Evolutionary conservation across 768 basidiomycete species (phyloP).

Genomic region (Hebeloma cylindrosporum): DNA sequence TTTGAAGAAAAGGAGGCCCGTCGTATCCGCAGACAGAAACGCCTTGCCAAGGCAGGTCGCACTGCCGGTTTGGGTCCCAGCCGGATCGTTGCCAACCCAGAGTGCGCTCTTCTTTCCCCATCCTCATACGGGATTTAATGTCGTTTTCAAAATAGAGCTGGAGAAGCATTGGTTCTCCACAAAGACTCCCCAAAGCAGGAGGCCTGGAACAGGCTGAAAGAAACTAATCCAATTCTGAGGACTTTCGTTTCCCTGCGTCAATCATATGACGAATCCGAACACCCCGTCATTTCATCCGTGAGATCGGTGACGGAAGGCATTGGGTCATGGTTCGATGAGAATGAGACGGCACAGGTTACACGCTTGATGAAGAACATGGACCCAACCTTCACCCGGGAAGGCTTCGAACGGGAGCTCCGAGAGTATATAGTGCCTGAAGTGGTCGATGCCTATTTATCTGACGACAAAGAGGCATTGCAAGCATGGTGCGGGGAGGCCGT

Average conservation of each 20-base stretch:
- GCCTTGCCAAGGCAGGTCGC: constrained; percentile 85
- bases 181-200: constrained; percentile 78
- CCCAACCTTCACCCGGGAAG: constrained; percentile 81
- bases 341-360: constrained; percentile 95
- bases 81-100: constrained; percentile 69
- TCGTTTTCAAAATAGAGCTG: constrained; percentile 57
- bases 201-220: constrained; percentile 78
- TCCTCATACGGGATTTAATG: constrained; percentile 1
- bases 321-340: constrained; percentile 94
- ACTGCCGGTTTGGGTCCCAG: constrained; percentile 54
- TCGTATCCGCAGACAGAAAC: constrained; percentile 71
- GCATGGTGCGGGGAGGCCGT: constrained; percentile 97
- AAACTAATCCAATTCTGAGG: constrained; percentile 75
- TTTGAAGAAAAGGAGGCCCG: constrained; percentile 95
- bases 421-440: constrained; percentile 99
- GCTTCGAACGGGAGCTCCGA: constrained; percentile 84
- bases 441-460: constrained; percentile 92
- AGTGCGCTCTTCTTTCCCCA: constrained; percentile 51
- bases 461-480: constrained; percentile 81
- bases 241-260: constrained; percentile 57
- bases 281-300: constrained; percentile 78
- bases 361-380: constrained; percentile 86
- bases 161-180: constrained; percentile 80
- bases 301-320: constrained; percentile 84
- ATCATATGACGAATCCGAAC: constrained; percentile 89